Base-by-base conservation (phyloP, 345 rosid species). In the Boechera divaricarpa region DNA sequence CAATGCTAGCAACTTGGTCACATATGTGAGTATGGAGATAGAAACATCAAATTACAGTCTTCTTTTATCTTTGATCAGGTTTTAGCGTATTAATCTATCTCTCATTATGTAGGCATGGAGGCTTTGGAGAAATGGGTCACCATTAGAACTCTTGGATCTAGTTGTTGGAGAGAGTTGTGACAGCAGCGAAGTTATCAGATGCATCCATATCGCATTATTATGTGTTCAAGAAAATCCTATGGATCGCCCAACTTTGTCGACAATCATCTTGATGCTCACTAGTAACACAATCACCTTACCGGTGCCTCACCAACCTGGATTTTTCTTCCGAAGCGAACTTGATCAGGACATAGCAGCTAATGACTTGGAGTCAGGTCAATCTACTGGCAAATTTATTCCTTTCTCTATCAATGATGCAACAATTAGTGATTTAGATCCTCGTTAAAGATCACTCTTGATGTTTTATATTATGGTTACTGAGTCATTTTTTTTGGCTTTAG, bases 261-360 rank as follows among this genome's bases (percentile, higher is more conserved):
- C 75, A 4, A 21, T 70, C 18, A 60, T 42, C 12, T 4, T 58
- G 31, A 42, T 57, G 75, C 67, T 70, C 6, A 70, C 55, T 29
- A 70, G 66, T 24, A 60, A n/a, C 16, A 29, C 75, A 7, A 18
- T 70, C 18, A 70, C 44, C n/a, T 58, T 70, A 44, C 75, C 75
- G 5, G 67, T 58, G 12, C 67, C 75, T 32, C 47, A 31, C 7
- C 54, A 18, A 58, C 75, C 75, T 70, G 75, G 65, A 21, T 70
- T 56, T 29, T 47, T 70, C 33, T 32, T 70, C 8, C 12, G 29
- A 29, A 41, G 32, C 16, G 45, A 7, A 69, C 26, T 5, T 28
- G 0, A n/a, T 32, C 56, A 13, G 2, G 32, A 59, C 2, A 0
- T 41, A 39, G 63, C 13, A 36, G 39, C 15, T 5, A 52, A 26